A percentile compares a stretch with the other conserved stretches of the same genome.
Evolutionary conservation across 345 rosid species (phyloP).

Genomic region (Abelmoschus esculentus): DNA sequence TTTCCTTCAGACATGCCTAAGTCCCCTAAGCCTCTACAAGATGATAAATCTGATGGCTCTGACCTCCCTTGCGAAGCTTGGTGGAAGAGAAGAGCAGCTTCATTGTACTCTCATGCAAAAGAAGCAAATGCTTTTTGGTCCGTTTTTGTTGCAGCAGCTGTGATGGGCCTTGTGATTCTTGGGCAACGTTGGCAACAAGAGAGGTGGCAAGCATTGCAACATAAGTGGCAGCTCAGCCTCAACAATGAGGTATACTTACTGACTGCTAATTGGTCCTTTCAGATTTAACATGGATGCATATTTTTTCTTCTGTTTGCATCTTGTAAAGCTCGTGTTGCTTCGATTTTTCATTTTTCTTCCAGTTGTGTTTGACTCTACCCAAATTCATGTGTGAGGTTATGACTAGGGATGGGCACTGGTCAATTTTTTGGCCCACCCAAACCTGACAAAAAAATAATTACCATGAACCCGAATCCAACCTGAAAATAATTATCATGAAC

Average conservation of each 20-base stretch:
- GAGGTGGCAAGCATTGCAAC: conserved; percentile 82
- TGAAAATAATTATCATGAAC: too few relatives aligned
- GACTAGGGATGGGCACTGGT: too few relatives aligned
- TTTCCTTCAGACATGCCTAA: conserved; percentile 30
- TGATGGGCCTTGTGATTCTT: conserved; percentile 84
- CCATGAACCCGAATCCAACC: too few relatives aligned
- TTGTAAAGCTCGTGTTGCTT: neutral
- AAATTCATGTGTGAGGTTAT: too few relatives aligned
- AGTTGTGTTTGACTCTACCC: neutral
- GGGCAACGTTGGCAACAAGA: conserved; percentile 98
- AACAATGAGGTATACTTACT: conserved; percentile 50
- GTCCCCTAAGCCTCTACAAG: conserved; percentile 29
- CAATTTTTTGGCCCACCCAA: too few relatives aligned
- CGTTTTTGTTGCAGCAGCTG: conserved; percentile 82
- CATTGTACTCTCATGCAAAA: conserved; percentile 63
- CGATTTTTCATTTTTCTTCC: neutral
- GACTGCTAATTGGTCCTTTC: neutral
- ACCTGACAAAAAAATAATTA: too few relatives aligned
- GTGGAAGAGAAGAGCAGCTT: conserved; percentile 90
- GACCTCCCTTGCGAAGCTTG: conserved; percentile 75
- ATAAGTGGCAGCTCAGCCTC: conserved; percentile 66
- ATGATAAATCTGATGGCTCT: conserved; percentile 31
- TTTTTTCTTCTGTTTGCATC: neutral
- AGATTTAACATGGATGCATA: neutral
- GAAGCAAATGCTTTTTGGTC: conserved; percentile 93